Evolutionary conservation across 2,329 filamentous ascomycete species (phyloP).

Genomic region (Acarospora socialis): DNA sequence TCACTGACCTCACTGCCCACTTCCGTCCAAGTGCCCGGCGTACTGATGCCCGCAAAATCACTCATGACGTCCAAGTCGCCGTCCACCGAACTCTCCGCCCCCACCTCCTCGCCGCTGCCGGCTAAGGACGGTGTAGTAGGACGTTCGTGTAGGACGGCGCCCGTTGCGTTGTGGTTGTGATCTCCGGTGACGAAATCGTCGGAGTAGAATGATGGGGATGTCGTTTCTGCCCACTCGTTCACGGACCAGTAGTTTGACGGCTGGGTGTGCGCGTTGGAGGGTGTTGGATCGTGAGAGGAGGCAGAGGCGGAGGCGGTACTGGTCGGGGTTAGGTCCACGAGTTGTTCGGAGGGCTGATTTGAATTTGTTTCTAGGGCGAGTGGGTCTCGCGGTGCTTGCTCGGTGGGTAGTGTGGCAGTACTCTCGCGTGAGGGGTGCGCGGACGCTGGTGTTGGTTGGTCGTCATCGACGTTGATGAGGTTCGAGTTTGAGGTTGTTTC

Average conservation of each 20-base stretch:
- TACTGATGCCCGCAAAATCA: slow-evolving; percentile 18
- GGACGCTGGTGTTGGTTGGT: too few species aligned
- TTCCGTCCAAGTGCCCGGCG: slow-evolving; percentile 22
- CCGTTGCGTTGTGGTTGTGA: too few species aligned
- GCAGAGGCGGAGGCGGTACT: slow-evolving; percentile 18
- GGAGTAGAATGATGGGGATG: slow-evolving; percentile 11
- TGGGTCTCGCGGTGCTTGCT: too few species aligned
- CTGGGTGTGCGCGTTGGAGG: slow-evolving; percentile 4
- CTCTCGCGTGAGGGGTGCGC: slow-evolving; percentile 6
- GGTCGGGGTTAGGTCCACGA: slow-evolving; percentile 31
- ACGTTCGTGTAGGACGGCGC: background rate
- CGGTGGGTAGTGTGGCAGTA: slow-evolving; percentile 9
- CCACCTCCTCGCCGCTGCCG: slow-evolving; percentile 14
- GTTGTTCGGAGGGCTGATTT: slow-evolving; percentile 27
- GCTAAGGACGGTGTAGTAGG: background rate
- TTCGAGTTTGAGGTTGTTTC: too few species aligned
- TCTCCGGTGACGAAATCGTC: too few species aligned
- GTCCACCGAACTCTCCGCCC: slow-evolving; percentile 15
- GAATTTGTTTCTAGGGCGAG: slow-evolving; percentile 13
- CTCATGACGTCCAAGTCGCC: slow-evolving; percentile 19
- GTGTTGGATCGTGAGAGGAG: slow-evolving; percentile 1
- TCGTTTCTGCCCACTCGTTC: slow-evolving; percentile 13
- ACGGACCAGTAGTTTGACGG: slow-evolving; percentile 7
- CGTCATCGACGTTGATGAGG: too few species aligned
- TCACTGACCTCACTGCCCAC: slow-evolving; percentile 21